Conservation (phyloP, 345 rosid genomes). For the Pelargonium nanum region DNA sequence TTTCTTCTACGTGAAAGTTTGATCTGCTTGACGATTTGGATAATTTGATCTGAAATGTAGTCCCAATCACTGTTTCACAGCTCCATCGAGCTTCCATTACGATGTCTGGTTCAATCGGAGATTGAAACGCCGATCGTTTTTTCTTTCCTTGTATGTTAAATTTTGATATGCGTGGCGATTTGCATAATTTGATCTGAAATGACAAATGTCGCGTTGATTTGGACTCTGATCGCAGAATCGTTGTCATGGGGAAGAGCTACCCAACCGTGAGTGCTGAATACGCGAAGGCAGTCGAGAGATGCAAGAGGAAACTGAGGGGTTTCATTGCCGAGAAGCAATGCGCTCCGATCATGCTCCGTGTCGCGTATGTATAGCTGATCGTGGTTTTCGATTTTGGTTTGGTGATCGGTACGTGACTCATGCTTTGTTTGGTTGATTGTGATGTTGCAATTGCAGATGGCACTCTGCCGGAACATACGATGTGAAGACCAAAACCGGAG, state of each 20-base stretch:
- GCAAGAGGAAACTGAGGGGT: constrained; percentile 76
- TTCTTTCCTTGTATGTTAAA: no score
- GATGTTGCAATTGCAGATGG: constrained; percentile 31
- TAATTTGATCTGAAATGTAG: no score
- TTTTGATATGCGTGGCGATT: no score
- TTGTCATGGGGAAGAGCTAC: constrained; percentile 59
- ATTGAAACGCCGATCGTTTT: no score
- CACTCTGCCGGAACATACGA: constrained; percentile 43
- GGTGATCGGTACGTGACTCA: not conserved
- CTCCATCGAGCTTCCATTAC: no score
- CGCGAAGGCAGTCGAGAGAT: constrained; percentile 59
- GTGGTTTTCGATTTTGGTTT: not conserved
- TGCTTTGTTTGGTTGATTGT: not conserved
- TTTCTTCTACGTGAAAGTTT: no score
- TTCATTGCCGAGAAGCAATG: constrained; percentile 84
- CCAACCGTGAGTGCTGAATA: constrained; percentile 75
- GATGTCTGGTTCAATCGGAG: no score
- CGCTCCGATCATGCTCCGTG: constrained; percentile 85
- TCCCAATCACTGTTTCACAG: no score
- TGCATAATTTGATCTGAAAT: not conserved
- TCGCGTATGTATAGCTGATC: constrained; percentile 42
- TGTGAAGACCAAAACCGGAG: constrained; percentile 30
- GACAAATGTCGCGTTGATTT: not conserved
- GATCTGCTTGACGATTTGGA: no score
- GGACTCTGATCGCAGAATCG: not conserved